These are phyloP conservation scores for Apiospora rasikravindrae DNA, from an alignment of 2,329 filamentous ascomycete species.

Conservation along the genomic window DNA sequence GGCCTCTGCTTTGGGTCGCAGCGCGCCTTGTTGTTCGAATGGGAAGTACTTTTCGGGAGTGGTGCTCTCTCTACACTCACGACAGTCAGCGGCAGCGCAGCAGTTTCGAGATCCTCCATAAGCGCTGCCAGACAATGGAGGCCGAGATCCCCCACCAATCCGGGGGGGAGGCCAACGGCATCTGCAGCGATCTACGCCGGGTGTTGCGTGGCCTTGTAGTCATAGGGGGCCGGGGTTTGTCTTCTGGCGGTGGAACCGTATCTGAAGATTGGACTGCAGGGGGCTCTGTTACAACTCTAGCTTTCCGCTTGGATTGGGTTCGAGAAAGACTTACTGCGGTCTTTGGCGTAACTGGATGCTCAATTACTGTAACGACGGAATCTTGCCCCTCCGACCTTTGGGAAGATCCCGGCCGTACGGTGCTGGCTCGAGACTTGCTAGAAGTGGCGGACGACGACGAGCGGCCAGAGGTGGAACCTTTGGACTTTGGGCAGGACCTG, in stretches of 20 bases:
- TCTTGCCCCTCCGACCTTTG: not conserved
- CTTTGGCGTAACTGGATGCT: not conserved
- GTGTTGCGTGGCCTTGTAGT: not conserved
- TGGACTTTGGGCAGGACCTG: not conserved
- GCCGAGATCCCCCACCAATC: not conserved
- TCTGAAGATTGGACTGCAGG: not conserved
- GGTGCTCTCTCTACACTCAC: constrained; percentile 6
- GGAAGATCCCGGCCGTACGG: not conserved
- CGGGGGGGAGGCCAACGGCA: constrained; percentile 5
- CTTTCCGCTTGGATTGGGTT: not conserved
- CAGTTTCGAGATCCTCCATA: constrained; percentile 3
- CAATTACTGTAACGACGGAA: not conserved
- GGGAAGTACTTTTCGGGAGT: not conserved
- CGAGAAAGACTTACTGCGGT: not conserved
- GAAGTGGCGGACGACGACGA: not conserved
- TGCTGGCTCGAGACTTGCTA: not conserved
- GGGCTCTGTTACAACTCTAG: not conserved
- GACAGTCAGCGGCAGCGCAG: not conserved
- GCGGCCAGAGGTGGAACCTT: not conserved
- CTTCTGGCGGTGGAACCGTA: not conserved
- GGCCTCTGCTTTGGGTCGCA: not conserved
- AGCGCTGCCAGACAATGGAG: constrained; percentile 4
- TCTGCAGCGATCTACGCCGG: not conserved
- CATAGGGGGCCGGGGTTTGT: not conserved
- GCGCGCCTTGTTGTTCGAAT: not conserved